These are phyloP conservation scores for Pyrenopolyporus hunteri DNA, from an alignment of 495 filamentous ascomycete species.

Conservation along the genomic window DNA sequence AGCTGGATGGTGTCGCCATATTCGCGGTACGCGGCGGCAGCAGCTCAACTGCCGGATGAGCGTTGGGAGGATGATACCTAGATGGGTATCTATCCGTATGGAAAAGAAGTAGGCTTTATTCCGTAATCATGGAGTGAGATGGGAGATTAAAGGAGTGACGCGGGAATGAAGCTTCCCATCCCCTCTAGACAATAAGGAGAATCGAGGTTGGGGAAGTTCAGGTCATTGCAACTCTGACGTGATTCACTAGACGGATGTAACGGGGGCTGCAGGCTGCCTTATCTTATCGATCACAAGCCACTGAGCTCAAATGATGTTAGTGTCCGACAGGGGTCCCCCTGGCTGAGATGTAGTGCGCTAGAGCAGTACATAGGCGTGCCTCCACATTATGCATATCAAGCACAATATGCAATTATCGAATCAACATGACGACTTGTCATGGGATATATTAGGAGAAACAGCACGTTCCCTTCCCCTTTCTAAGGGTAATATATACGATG, in stretches of 20 bases:
- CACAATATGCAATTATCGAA: too few species aligned
- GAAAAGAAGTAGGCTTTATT: too few species aligned
- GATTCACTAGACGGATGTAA: slow-evolving; percentile 10
- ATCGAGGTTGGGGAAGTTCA: neutral
- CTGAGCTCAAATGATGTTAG: neutral
- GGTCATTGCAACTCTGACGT: slow-evolving; percentile 14
- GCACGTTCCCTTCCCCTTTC: too few species aligned
- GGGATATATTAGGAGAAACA: too few species aligned
- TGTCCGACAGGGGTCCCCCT: too few species aligned
- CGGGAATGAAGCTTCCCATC: slow-evolving; percentile 14
- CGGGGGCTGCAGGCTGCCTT: slow-evolving; percentile 18
- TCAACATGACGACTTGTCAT: too few species aligned
- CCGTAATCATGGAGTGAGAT: too few species aligned
- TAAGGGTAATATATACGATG: too few species aligned
- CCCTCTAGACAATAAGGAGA: neutral
- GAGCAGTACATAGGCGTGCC: too few species aligned
- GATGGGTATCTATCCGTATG: neutral
- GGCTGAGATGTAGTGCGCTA: too few species aligned
- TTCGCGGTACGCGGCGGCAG: neutral
- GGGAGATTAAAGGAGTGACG: slow-evolving; percentile 3
- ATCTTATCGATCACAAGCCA: slow-evolving; percentile 17
- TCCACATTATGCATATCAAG: too few species aligned
- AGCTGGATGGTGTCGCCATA: slow-evolving; percentile 26
- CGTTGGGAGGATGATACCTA: neutral
- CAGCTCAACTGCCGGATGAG: slow-evolving; percentile 15